phyloP scores from a whole-genome alignment of 2,329 filamentous ascomycete genomes.

The Fusarium oxysporum region DNA sequence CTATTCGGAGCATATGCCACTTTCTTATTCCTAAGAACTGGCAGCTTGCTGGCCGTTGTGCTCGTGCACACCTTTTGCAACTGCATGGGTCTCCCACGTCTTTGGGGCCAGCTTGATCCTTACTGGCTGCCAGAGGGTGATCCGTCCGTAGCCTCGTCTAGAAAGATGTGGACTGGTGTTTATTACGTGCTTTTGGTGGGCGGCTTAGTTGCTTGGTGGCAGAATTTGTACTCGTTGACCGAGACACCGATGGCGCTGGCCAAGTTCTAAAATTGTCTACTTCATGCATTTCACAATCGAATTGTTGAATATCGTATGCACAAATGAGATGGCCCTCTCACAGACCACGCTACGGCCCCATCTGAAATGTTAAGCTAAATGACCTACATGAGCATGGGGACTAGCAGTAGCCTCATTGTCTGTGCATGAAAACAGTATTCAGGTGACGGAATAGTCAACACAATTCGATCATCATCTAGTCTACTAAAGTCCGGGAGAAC shows the following conservation, averaged over 20 bases:
- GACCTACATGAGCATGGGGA: conserved; percentile 9
- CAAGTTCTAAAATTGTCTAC: conserved; percentile 42
- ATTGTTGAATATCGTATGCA: conserved; percentile 7
- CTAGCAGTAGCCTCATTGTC: conserved; percentile 5
- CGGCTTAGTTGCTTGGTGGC: conserved; percentile 79
- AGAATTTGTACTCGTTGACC: conserved; percentile 77
- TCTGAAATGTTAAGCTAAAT: conserved; percentile 8
- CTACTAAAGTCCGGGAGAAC: neutral
- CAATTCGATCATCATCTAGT: neutral
- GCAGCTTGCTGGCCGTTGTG: conserved; percentile 80
- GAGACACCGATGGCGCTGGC: conserved; percentile 55
- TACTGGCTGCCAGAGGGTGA: conserved; percentile 51
- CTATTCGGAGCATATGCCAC: conserved; percentile 94
- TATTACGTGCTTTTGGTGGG: conserved; percentile 83
- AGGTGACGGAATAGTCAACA: neutral
- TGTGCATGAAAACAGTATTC: conserved; percentile 14
- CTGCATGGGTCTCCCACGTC: conserved; percentile 85
- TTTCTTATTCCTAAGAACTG: conserved; percentile 88
- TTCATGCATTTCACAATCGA: conserved; percentile 12
- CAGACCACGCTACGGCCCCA: conserved; percentile 11
- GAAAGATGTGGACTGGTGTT: conserved; percentile 72
- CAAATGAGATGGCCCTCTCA: conserved; percentile 21
- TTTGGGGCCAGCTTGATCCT: conserved; percentile 82
- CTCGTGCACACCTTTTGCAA: conserved; percentile 91
- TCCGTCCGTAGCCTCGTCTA: conserved; percentile 37